Base-by-base conservation (phyloP, 2,329 filamentous ascomycete genomes). In the Arthroderma sp. region DNA sequence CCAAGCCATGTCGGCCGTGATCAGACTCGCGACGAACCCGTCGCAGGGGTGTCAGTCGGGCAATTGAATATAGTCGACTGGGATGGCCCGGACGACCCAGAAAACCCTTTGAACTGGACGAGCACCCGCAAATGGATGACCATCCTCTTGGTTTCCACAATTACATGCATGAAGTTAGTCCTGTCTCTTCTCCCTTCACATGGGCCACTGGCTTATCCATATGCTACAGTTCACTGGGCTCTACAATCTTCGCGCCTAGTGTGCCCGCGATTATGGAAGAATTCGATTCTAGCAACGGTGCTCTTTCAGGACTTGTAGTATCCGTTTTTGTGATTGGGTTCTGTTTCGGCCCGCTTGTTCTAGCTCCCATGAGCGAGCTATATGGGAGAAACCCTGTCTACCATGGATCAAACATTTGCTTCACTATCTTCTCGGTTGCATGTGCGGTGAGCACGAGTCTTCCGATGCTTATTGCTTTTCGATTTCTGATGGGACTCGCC, bases 361-460 rank as follows among this genome's bases (percentile, higher is more conserved):
- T 80, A 67, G 80, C 79, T 3, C 78, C 79, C 0, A 55, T 83
- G 3, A 70, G 74, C n/a, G 80, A 84, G 54, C 61, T 83, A n/a
- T 80, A 75, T 46, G 80, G 75, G 5, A 67, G 76, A 4, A 42
- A 11, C 9, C 43, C 36, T 28, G 15, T 81, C 56, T 67, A 81
- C 46, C 67, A 71, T n/a, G 57, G 55, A 1, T 71, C 74, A 43
- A 82, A 77, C 50, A 69, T 75, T 51, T 60, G 68, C 44, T 78
- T 75, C 3, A 80, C 79, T 22, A 55, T 71, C 1, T 81, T 76
- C 65, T 73, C 74, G 38, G 69, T 83, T 48, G 79, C 75, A 0
- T 80, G 77, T 47, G 74, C 76, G 1, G 74, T 72, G 7, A 65
- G 73, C 0, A 64, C 72, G 28, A 77, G 72, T 50, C 76, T 82